Conservation (phyloP, 805 yeast genomes). For the Zygoascus biomembranicola region DNA sequence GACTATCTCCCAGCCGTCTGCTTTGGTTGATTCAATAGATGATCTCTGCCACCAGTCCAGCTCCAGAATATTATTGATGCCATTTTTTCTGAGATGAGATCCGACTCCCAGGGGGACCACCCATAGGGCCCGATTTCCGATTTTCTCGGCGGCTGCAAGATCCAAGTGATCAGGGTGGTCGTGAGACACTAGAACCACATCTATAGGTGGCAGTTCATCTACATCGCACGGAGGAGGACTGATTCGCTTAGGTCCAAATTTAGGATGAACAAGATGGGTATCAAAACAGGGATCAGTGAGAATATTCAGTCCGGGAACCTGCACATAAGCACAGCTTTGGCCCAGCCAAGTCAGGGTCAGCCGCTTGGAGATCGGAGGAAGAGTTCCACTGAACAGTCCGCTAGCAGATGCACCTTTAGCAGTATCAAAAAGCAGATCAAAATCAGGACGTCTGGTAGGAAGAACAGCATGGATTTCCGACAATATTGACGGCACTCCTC, state of each 20-base stretch:
- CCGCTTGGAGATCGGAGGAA: constrained; percentile 24
- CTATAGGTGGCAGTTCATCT: constrained; percentile 56
- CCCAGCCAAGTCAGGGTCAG: constrained; percentile 85
- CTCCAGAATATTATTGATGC: constrained; percentile 58
- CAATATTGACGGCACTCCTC: constrained; percentile 46
- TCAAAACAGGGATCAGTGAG: constrained; percentile 80
- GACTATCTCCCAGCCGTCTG: constrained; percentile 62
- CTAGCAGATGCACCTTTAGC: background rate
- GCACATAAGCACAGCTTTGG: constrained; percentile 75
- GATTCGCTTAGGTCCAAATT: constrained; percentile 79
- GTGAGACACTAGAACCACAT: constrained; percentile 76
- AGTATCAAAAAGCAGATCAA: constrained; percentile 33
- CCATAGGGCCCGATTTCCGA: constrained; percentile 68
- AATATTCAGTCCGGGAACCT: constrained; percentile 62
- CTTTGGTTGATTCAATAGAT: constrained; percentile 10
- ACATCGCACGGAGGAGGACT: constrained; percentile 64
- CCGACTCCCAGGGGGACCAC: constrained; percentile 79
- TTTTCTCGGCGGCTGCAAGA: constrained; percentile 39
- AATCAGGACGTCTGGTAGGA: constrained; percentile 53
- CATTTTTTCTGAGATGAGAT: constrained; percentile 46
- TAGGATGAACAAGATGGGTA: constrained; percentile 51
- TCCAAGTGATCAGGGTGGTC: constrained; percentile 96
- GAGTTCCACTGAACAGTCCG: background rate
- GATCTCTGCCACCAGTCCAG: constrained; percentile 89
- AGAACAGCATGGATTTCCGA: constrained; percentile 45